A percentile compares a stretch with the other conserved stretches of the same genome.
Evolutionary conservation across 345 rosid genomes (phyloP).

Genomic region (Excoecaria cochinchinensis): DNA sequence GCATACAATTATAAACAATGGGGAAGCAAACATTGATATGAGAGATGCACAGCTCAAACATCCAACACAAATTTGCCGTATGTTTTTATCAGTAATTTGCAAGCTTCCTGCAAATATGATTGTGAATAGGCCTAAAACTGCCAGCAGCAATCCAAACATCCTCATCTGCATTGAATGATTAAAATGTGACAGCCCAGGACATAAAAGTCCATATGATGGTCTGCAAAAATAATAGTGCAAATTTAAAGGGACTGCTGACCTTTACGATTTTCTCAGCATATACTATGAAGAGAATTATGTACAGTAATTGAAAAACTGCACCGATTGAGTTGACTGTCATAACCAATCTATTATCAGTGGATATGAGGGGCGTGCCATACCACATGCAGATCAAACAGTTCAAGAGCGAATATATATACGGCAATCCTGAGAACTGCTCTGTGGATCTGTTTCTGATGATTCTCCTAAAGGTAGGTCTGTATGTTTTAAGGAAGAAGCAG

Average conservation of each 20-base stretch:
- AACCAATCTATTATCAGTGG: slow-evolving; percentile 52
- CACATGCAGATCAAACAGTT: slow-evolving; percentile 81
- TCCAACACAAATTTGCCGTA: slow-evolving; percentile 59
- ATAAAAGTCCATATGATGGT: slow-evolving; percentile 5
- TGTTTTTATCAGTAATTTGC: slow-evolving; percentile 38
- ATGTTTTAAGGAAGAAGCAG: slow-evolving; percentile 16
- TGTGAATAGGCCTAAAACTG: slow-evolving; percentile 47
- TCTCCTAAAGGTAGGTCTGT: slow-evolving; percentile 85
- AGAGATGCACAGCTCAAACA: slow-evolving; percentile 64
- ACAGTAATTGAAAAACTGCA: slow-evolving; percentile 64
- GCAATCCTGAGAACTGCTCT: slow-evolving; percentile 82
- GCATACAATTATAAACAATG: slow-evolving; percentile 84
- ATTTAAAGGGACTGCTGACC: slow-evolving; percentile 36
- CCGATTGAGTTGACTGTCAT: slow-evolving; percentile 75
- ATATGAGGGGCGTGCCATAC: slow-evolving; percentile 78
- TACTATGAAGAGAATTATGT: slow-evolving; percentile 53
- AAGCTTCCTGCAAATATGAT: slow-evolving; percentile 56
- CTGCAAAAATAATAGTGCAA: neutral
- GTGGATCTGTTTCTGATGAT: slow-evolving; percentile 73
- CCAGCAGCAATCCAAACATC: slow-evolving; percentile 58
- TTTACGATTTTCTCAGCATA: slow-evolving; percentile 56
- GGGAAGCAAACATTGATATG: slow-evolving; percentile 89
- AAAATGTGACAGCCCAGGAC: slow-evolving; percentile 1
- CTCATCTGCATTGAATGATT: slow-evolving; percentile 39
- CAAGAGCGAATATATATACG: slow-evolving; percentile 74